Base-by-base conservation (phyloP, 768 basidiomycete genomes). In the Calocybe indica region DNA sequence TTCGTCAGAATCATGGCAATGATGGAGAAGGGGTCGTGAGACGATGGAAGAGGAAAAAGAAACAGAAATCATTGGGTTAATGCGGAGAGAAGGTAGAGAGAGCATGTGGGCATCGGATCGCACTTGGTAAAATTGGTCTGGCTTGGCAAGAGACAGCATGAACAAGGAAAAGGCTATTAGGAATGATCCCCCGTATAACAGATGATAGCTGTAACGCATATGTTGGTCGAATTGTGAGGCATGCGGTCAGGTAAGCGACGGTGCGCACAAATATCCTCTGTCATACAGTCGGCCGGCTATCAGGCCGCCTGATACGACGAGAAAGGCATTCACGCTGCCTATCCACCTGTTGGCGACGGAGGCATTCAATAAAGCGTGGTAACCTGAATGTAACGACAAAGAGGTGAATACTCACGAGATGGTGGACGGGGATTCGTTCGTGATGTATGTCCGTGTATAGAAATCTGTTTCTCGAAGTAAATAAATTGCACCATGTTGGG, bases 61-160 rank as follows among this genome's bases (percentile, higher is more conserved):
- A 13, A 30, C 37, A n/a, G 7, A 48, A 34, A 12, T 28, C 12
- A 38, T 43, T 4, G 46, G 14, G 15, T 35, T 14, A 36, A 37
- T 14, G 45, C 1, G 49, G 28, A 8, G 15, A 46, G 14, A 40
- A 6, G 3, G 13, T 28, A 28, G n/a, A 14, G 14, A 12, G 35
- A 15, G 15, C 13, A 15, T 9, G n/a, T 15, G 14, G 6, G 10
- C 33, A n/a, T 10, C 57, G 13, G 9, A 71, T 71, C 5, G 6
- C 35, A 43, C 60, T 75, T 74, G 7, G 45, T 73, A 75, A 51
- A 65, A 74, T 11, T 64, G 66, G 28, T 69, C 57, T 5, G 66
- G 69, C 33, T 69, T 62, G 1, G 69, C 67, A 7, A 77, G 56
- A 0, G 76, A 76, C 15, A 78, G 68, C 69, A 74, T 72, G 57